phyloP scores from a whole-genome alignment of 345 rosid genomes.

The Reutealis trisperma region DNA sequence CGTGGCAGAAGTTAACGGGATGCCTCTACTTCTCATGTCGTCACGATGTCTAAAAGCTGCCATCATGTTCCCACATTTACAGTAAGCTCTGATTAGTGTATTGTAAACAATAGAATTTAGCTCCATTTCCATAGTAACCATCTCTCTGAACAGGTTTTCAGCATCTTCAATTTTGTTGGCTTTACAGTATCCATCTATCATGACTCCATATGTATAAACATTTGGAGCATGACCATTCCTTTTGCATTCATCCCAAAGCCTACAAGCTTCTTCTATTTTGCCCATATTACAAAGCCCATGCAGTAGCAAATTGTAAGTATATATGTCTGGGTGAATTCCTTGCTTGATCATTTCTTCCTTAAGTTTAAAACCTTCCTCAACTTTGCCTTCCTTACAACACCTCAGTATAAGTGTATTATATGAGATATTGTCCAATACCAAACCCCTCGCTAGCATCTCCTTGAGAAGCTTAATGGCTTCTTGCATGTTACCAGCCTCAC shows the following conservation, averaged over 20 bases:
- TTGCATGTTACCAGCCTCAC: constrained; percentile 54
- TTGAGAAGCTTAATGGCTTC: constrained; percentile 56
- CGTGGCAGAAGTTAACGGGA: constrained; percentile 50
- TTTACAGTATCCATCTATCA: constrained; percentile 77
- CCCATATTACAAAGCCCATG: constrained; percentile 52
- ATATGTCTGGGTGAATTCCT: constrained; percentile 66
- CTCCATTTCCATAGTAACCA: constrained; percentile 43
- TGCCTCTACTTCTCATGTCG: constrained; percentile 62
- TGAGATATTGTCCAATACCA: constrained; percentile 53
- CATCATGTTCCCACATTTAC: constrained; percentile 50
- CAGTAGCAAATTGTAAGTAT: constrained; percentile 58
- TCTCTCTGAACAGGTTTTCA: constrained; percentile 56
- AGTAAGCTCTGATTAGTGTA: constrained; percentile 55
- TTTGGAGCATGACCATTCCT: constrained; percentile 49
- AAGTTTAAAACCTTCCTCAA: constrained; percentile 55
- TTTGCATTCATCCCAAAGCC: constrained; percentile 58
- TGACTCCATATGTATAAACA: constrained; percentile 59
- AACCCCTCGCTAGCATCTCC: constrained; percentile 52
- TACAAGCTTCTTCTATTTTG: constrained; percentile 62
- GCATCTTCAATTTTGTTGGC: constrained; percentile 64
- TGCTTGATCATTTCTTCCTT: constrained; percentile 62
- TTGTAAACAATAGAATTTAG: constrained; percentile 62
- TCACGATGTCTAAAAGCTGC: constrained; percentile 54
- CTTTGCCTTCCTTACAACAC: constrained; percentile 52
- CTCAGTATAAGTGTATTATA: constrained; percentile 63